These are phyloP conservation scores for Xylaria cubensis DNA, from an alignment of 495 filamentous ascomycete species.

Conservation along the genomic window DNA sequence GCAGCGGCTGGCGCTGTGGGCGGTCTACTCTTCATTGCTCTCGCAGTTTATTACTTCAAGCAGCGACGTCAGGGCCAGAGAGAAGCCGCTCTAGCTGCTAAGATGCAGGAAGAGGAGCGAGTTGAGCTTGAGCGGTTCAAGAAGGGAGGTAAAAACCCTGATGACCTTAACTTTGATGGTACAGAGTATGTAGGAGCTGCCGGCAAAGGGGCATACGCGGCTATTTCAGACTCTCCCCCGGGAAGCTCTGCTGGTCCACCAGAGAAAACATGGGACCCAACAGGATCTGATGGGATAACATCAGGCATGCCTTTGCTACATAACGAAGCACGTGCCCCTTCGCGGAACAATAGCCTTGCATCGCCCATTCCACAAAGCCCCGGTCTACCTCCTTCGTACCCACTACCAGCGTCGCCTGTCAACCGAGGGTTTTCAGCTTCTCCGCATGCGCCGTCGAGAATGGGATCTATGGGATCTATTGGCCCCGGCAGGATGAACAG, in stretches of 20 bases:
- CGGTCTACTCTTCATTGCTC: conserved; percentile 52
- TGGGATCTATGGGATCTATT: conserved; percentile 38
- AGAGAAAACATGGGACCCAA: conserved; percentile 40
- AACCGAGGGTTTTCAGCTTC: conserved; percentile 43
- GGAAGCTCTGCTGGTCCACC: conserved; percentile 36
- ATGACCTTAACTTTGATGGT: conserved; percentile 48
- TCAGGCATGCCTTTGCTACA: conserved; percentile 34
- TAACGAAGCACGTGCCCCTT: conserved; percentile 12
- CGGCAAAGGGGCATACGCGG: conserved; percentile 44
- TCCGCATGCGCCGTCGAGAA: conserved; percentile 35
- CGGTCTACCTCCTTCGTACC: conserved; percentile 32
- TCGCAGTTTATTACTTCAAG: conserved; percentile 67
- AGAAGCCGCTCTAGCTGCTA: conserved; percentile 65
- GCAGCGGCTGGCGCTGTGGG: conserved; percentile 59
- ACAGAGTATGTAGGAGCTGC: conserved; percentile 48
- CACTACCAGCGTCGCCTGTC: conserved; percentile 31
- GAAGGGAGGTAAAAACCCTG: conserved; percentile 52
- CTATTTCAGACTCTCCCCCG: conserved; percentile 44
- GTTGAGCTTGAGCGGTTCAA: conserved; percentile 67
- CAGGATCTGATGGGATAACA: conserved; percentile 34
- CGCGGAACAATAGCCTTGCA: conserved; percentile 32
- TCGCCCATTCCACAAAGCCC: conserved; percentile 39
- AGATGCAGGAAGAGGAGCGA: conserved; percentile 63
- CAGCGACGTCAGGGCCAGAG: conserved; percentile 70
- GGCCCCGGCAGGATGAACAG: conserved; percentile 37